A percentile compares a stretch with the other conserved stretches of the same genome.
phyloP scores from a whole-genome alignment of 495 filamentous ascomycete genomes.

The Apodospora peruviana region DNA sequence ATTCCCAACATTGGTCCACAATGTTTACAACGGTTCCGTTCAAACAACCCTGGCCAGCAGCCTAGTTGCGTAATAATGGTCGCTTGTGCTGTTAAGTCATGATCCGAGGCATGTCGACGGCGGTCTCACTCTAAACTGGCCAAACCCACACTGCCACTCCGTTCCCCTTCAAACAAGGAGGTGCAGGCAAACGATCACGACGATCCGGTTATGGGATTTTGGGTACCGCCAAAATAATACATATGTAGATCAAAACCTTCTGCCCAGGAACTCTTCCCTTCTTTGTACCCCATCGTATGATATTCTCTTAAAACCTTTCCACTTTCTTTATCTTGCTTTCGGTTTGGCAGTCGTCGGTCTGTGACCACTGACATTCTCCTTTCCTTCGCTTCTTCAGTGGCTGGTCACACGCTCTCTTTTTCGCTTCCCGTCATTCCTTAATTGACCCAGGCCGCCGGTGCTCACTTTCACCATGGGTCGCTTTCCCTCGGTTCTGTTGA shows the following conservation, averaged over 20 bases:
- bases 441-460: background rate
- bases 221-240: background rate
- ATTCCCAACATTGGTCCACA: too few relatives aligned
- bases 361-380: constrained; percentile 12
- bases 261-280: background rate
- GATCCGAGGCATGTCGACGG: too few relatives aligned
- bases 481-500: constrained; percentile 11
- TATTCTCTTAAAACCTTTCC: constrained; percentile 6
- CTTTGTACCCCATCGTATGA: constrained; percentile 9
- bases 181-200: background rate
- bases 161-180: background rate
- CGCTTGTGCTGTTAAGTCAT: too few relatives aligned
- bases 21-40: too few relatives aligned
- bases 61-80: too few relatives aligned
- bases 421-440: background rate
- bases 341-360: constrained; percentile 15
- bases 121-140: too few relatives aligned
- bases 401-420: constrained; percentile 1
- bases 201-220: background rate
- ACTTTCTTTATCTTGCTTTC: constrained; percentile 3
- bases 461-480: constrained; percentile 5
- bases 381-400: constrained; percentile 3
- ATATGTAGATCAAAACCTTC: background rate
- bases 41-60: too few relatives aligned
- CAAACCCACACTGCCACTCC: too few relatives aligned